A percentile compares a stretch with the other conserved stretches of the same genome.
Conservation (phyloP, 148 eudicot genomes). For the Rhododendron williamsianum region DNA sequence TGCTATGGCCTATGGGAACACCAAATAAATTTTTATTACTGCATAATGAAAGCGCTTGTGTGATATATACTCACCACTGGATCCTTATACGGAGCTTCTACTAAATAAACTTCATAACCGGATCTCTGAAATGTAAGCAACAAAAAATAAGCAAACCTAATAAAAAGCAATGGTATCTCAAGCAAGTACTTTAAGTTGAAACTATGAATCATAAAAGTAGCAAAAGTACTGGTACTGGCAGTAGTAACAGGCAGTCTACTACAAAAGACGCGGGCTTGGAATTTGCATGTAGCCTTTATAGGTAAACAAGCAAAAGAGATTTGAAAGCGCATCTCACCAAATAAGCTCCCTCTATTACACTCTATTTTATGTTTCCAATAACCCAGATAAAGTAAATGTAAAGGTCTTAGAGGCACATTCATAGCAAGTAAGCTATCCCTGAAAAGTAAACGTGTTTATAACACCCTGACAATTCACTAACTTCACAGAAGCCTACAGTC, state of each 20-base stretch:
- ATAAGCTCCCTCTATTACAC: not conserved
- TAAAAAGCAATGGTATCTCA: slow-evolving; percentile 7
- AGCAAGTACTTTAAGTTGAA: slow-evolving; percentile 6
- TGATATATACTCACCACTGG: slow-evolving; percentile 63
- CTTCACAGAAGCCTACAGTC: not conserved
- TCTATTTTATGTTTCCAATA: not conserved
- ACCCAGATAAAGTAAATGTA: not conserved
- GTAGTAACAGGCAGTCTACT: not conserved
- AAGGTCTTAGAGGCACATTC: not conserved
- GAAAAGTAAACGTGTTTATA: not conserved
- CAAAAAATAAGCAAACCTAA: slow-evolving; percentile 17
- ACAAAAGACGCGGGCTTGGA: not conserved
- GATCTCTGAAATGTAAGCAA: slow-evolving; percentile 60
- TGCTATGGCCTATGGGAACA: not conserved
- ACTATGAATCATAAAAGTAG: not conserved
- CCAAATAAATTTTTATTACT: not conserved
- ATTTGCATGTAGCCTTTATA: not conserved
- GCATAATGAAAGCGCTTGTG: slow-evolving; percentile 3
- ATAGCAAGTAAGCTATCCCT: not conserved
- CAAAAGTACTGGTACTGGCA: not conserved
- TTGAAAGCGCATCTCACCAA: not conserved
- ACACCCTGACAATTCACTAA: not conserved
- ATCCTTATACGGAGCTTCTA: slow-evolving; percentile 92
- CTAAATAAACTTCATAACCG: slow-evolving; percentile 88
- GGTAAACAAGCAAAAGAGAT: not conserved